Conservation (phyloP, 805 yeast genomes). For the Maudiozyma turicensis region DNA sequence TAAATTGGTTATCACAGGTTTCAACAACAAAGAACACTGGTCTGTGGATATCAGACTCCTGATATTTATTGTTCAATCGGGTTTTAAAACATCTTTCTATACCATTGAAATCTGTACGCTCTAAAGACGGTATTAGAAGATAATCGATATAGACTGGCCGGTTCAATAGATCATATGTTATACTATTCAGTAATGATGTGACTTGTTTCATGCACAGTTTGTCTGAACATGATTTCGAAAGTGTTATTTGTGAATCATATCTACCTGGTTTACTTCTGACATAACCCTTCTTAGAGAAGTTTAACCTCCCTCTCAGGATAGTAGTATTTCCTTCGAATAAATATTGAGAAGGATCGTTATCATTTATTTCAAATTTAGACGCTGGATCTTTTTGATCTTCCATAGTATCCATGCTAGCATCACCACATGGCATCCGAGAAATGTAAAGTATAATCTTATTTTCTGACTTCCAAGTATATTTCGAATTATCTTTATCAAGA, state of each 20-base stretch:
- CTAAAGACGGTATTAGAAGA: constrained; percentile 37
- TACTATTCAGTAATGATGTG: constrained; percentile 41
- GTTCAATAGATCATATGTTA: constrained; percentile 32
- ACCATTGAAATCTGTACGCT: neutral
- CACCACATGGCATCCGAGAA: constrained; percentile 87
- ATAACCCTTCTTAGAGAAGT: constrained; percentile 45
- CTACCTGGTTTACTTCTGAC: constrained; percentile 94
- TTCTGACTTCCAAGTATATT: constrained; percentile 29
- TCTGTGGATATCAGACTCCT: neutral
- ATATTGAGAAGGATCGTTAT: constrained; percentile 21
- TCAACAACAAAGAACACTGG: constrained; percentile 1
- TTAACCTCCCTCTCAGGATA: constrained; percentile 52
- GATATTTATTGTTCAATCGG: constrained; percentile 2
- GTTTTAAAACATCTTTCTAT: constrained; percentile 12
- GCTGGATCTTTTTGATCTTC: constrained; percentile 6
- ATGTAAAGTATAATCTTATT: constrained; percentile 49
- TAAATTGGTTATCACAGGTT: constrained; percentile 6
- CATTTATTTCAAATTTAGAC: constrained; percentile 11
- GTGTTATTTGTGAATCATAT: constrained; percentile 57
- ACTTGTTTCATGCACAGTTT: constrained; percentile 60
- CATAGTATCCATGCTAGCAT: constrained; percentile 53
- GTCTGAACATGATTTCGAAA: constrained; percentile 85
- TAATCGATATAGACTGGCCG: constrained; percentile 32
- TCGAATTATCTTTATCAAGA: neutral
- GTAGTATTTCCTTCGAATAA: constrained; percentile 18